phyloP scores from a whole-genome alignment of 176 grass and related monocot genomes.

The Aegilops longissima region DNA sequence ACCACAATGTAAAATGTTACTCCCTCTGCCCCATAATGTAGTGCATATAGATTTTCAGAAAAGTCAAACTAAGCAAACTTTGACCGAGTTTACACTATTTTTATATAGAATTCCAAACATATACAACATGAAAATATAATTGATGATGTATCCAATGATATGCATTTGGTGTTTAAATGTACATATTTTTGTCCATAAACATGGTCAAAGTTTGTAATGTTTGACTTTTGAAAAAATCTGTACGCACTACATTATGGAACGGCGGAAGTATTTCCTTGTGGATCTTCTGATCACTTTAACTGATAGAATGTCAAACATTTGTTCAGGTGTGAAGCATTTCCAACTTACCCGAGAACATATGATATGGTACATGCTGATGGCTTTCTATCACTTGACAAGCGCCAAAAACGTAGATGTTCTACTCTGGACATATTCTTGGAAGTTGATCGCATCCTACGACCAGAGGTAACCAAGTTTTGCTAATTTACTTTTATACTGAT shows the following conservation, averaged over 20 bases:
- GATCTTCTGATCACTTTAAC: slow-evolving; percentile 26
- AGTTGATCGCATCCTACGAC: slow-evolving; percentile 94
- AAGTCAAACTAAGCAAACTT: too few species aligned
- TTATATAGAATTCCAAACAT: too few species aligned
- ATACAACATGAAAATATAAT: too few species aligned
- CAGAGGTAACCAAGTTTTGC: slow-evolving; percentile 65
- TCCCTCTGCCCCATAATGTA: too few species aligned
- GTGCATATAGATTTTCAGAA: too few species aligned
- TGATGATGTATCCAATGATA: too few species aligned
- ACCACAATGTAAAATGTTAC: not conserved
- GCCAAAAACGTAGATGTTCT: slow-evolving; percentile 67
- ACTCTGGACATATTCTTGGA: slow-evolving; percentile 91
- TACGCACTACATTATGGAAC: too few species aligned
- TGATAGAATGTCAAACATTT: slow-evolving; percentile 22
- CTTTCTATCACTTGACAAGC: slow-evolving; percentile 71
- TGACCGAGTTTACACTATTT: too few species aligned
- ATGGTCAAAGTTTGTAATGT: too few species aligned
- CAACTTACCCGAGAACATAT: slow-evolving; percentile 97
- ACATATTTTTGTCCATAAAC: too few species aligned
- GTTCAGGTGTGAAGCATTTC: slow-evolving; percentile 96
- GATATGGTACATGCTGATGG: slow-evolving; percentile 98
- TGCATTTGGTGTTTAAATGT: too few species aligned
- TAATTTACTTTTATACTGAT: slow-evolving; percentile 10
- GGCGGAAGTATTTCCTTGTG: not conserved
- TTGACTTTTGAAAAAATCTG: too few species aligned